A percentile compares a stretch with the other conserved stretches of the same genome.
These are phyloP conservation scores for Blastobotrys petasosporus DNA, from an alignment of 1,139 yeast genomes.

Conservation along the genomic window DNA sequence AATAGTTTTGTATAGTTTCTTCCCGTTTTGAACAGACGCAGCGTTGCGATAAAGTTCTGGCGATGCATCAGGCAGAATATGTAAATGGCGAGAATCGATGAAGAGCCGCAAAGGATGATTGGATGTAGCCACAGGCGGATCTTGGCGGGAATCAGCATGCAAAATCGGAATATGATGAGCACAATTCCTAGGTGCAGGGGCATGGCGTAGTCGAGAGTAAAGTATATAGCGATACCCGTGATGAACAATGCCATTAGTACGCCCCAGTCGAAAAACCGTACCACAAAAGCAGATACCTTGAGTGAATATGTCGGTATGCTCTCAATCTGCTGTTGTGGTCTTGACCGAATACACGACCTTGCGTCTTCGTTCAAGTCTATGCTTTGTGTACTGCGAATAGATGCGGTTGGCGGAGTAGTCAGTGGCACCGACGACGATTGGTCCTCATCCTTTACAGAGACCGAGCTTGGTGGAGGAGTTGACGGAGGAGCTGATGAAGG, in stretches of 20 bases:
- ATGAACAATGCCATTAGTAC: slow-evolving; percentile 44
- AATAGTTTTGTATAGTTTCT: slow-evolving; percentile 58
- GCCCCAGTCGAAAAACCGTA: slow-evolving; percentile 52
- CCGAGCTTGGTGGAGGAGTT: neutral
- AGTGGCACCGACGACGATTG: neutral
- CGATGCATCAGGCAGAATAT: slow-evolving; percentile 45
- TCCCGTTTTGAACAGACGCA: slow-evolving; percentile 61
- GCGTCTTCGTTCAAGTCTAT: neutral
- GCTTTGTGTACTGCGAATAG: neutral
- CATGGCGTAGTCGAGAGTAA: slow-evolving; percentile 47
- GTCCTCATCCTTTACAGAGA: neutral
- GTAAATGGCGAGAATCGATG: slow-evolving; percentile 56
- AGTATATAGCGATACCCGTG: slow-evolving; percentile 42
- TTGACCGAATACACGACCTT: slow-evolving; percentile 4
- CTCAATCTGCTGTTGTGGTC: slow-evolving; percentile 4
- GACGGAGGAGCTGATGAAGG: neutral
- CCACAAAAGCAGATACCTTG: slow-evolving; percentile 22
- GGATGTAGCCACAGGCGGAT: slow-evolving; percentile 59
- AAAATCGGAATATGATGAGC: slow-evolving; percentile 49
- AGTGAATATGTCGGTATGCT: too few species aligned
- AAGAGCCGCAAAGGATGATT: slow-evolving; percentile 56
- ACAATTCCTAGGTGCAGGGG: slow-evolving; percentile 60
- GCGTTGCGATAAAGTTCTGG: slow-evolving; percentile 46
- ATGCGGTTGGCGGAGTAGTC: neutral
- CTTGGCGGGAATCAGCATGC: slow-evolving; percentile 46